Evolutionary conservation across 2,329 filamentous ascomycete species (phyloP), one percentile per base, ranked within the genome.

Genomic region (Cryphonectria radicalis): DNA sequence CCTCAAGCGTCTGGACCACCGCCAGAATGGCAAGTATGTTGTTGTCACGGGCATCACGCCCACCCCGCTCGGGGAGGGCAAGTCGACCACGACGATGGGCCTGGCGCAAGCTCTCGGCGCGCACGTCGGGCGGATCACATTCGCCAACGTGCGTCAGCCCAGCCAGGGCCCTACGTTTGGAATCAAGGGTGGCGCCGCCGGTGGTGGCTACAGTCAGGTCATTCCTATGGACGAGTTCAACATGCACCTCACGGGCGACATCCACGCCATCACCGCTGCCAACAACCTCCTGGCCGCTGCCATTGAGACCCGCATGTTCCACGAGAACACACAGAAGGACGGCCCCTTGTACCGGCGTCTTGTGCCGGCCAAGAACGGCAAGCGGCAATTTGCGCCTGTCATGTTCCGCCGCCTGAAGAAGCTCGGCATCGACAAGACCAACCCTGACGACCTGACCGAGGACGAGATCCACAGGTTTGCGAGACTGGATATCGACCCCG

Each of bases 161-260:
- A 97, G 94, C 77, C 96, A 98, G 84, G 96, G 96, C 5, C 96
- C 96, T 70, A 99, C 96, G 0, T 99, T 99, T 80, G 96, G 96
- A 78, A 98, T 99, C 87, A 99, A 99, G 87, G 96, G 96, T 74
- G 96, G 96, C 78, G 96, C 96, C 72, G 96, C 96, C 70, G 96
- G 96, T 78, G 96, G 96, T 81, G 96, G 96, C 55, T 99, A 98
- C 89, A 97, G 94, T 81, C 96, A 99, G 82, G 96, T 99, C 79
- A 98, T 99, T 77, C 96, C 96, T 72, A 99, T 99, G 96, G 96
- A 99, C 77, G 96, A 99, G 82, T 99, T 99, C 86, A 99, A 99
- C 83, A 86, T 99, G 79, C 96, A 99, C 81, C 84, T 99, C 78
- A 99, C 96, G 69, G 96, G 96, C 77, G 96, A 99, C 80, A 98